Evolutionary conservation across 140 eudicot genomes (phyloP).

Genomic region (Erigeron philadelphicus): DNA sequence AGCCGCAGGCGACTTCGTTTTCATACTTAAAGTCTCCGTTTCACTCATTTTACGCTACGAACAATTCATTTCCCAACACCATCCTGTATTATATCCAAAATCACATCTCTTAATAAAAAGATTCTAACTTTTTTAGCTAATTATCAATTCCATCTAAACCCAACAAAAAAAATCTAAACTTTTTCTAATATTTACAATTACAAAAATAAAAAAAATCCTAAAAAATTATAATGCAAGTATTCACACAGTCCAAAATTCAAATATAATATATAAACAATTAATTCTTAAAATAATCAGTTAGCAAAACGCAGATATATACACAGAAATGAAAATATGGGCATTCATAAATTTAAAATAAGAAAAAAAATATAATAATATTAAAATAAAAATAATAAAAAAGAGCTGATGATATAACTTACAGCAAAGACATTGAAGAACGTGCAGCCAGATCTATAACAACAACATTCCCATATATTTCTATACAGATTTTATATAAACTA

Average conservation of each 20-base stretch:
- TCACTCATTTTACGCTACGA: constrained; percentile 51
- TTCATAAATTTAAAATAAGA: no score
- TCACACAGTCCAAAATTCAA: neutral
- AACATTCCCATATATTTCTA: constrained; percentile 13
- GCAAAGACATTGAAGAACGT: constrained; percentile 30
- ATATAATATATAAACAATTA: neutral
- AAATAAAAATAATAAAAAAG: neutral
- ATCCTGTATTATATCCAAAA: constrained; percentile 27
- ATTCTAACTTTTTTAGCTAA: neutral
- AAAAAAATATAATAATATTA: no score
- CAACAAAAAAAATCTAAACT: neutral
- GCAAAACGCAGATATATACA: constrained; percentile 28
- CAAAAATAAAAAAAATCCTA: neutral
- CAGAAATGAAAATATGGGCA: constrained; percentile 15
- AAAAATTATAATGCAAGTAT: constrained; percentile 8
- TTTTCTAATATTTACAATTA: neutral
- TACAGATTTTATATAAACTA: neutral
- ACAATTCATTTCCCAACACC: constrained; percentile 22
- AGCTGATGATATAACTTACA: constrained; percentile 39
- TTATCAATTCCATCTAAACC: neutral
- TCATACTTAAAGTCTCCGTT: constrained; percentile 42
- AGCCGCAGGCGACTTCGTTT: constrained; percentile 45
- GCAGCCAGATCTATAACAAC: constrained; percentile 35
- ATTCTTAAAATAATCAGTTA: neutral
- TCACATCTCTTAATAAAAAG: neutral